Percentiles rank a stretch among this genome's conserved stretches.
These are phyloP conservation scores for Actinidia arguta DNA, from an alignment of 179 eudicot species.

Conservation along the genomic window DNA sequence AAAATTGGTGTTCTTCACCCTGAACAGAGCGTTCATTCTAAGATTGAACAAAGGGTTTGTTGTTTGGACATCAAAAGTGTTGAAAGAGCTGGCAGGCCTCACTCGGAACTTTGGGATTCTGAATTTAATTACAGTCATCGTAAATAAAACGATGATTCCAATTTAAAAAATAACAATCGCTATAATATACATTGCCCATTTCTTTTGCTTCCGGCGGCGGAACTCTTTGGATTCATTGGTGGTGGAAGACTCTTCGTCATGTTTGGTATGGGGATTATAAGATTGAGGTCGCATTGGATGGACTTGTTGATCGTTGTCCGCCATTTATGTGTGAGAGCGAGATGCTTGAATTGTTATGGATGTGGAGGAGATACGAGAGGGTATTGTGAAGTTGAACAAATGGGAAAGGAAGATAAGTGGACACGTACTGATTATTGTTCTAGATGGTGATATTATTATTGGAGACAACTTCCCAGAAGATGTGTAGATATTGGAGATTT, in stretches of 20 bases:
- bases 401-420: too few species aligned
- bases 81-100: conserved; percentile 22
- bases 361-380: too few species aligned
- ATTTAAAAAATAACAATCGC: neutral
- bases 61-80: neutral
- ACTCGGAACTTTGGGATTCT: neutral
- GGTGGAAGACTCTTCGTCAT: neutral
- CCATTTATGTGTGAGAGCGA: neutral
- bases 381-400: too few species aligned
- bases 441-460: too few species aligned
- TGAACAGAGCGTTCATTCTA: conserved; percentile 2
- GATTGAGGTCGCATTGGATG: neutral
- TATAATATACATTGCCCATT: neutral
- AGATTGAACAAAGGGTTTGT: neutral
- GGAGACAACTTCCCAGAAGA: too few species aligned
- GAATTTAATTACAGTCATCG: neutral
- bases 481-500: too few species aligned
- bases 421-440: too few species aligned
- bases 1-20: conserved; percentile 37
- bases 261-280: conserved; percentile 1
- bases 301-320: conserved; percentile 13
- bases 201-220: neutral
- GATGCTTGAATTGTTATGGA: too few species aligned
- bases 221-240: conserved; percentile 9
- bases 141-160: conserved; percentile 6